Evolutionary conservation across 2,329 filamentous ascomycete species (phyloP).

Genomic region (Coniochaeta pulveracea): DNA sequence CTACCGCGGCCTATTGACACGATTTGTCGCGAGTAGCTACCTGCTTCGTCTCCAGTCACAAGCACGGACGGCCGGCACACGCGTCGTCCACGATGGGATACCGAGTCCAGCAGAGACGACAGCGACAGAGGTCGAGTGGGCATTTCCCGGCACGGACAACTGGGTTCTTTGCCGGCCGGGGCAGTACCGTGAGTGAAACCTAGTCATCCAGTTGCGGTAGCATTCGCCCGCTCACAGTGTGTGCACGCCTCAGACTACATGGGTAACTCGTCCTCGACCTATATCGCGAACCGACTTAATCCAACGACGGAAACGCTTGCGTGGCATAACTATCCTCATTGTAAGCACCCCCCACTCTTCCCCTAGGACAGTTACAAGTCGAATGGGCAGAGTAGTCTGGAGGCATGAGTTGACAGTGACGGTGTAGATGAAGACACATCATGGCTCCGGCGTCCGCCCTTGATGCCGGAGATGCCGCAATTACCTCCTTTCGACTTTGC

Average conservation of each 20-base stretch:
- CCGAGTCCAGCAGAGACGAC: conserved; percentile 8
- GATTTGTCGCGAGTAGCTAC: conserved; percentile 1
- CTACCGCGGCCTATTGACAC: neutral
- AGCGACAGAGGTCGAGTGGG: conserved; percentile 6
- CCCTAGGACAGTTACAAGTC: too few species aligned
- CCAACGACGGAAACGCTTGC: conserved; percentile 7
- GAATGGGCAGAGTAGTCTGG: too few species aligned
- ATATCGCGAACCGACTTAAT: conserved; percentile 6
- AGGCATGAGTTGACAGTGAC: neutral
- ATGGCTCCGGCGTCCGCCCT: conserved; percentile 6
- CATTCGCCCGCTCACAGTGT: neutral
- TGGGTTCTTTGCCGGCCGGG: conserved; percentile 6
- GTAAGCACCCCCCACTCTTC: neutral
- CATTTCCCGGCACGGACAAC: conserved; percentile 6
- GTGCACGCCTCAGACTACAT: conserved; percentile 5
- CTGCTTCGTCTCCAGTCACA: conserved; percentile 6
- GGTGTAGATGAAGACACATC: conserved; percentile 5
- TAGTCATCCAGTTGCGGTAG: neutral
- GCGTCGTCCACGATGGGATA: conserved; percentile 6
- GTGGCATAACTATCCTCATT: conserved; percentile 6
- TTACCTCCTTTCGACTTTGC: conserved; percentile 35
- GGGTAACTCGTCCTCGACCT: conserved; percentile 7
- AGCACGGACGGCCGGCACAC: conserved; percentile 2
- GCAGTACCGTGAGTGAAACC: conserved; percentile 6
- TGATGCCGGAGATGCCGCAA: conserved; percentile 8